Conservation (phyloP, 2,329 filamentous ascomycete species). For the Cercospora sesami region DNA sequence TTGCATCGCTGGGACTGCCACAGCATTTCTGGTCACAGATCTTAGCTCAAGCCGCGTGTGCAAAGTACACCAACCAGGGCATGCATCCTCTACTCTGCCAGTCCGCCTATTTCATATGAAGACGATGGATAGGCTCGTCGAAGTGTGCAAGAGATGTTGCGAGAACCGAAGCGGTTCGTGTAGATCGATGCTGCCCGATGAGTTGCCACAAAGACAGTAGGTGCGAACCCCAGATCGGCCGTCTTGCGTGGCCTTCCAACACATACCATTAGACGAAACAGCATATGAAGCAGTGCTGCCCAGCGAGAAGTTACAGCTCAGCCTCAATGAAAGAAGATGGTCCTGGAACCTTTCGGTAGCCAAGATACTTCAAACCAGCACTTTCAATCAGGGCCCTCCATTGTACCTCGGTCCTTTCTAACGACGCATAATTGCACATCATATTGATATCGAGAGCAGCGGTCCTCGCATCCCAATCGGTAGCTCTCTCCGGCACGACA, state of each 20-base stretch:
- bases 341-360: conserved; percentile 5
- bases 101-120: neutral
- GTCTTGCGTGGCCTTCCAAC: neutral
- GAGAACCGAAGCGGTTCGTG: too few species aligned
- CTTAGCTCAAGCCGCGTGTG: neutral
- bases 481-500: conserved; percentile 26
- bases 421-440: conserved; percentile 42
- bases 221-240: neutral
- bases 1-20: neutral
- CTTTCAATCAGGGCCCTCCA: conserved; percentile 36
- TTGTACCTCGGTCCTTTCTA: conserved; percentile 45
- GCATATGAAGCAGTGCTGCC: neutral
- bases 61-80: neutral
- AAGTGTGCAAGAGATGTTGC: neutral
- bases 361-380: conserved; percentile 19
- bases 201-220: neutral
- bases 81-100: neutral
- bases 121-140: neutral
- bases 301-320: neutral
- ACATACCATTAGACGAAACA: neutral
- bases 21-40: neutral
- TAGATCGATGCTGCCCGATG: neutral
- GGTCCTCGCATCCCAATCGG: conserved; percentile 13
- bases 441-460: conserved; percentile 45
- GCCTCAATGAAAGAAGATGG: conserved; percentile 8